A percentile compares a stretch with the other conserved stretches of the same genome.
Conservation (phyloP, 495 filamentous ascomycete genomes). For the Penicillium angulare region DNA sequence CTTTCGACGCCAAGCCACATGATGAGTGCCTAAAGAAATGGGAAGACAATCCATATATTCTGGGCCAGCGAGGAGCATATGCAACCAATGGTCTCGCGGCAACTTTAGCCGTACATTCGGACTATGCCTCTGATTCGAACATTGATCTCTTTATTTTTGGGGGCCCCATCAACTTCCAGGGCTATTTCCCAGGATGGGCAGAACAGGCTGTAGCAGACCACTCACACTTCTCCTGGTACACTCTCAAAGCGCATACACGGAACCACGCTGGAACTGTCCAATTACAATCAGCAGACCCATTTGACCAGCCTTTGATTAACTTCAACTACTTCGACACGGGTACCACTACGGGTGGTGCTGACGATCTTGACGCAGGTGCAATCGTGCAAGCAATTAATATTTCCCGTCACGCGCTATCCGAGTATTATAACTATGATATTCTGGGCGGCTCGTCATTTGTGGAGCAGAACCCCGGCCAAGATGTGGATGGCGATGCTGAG, state of each 20-base stretch:
- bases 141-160: conserved; percentile 51
- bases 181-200: conserved; percentile 31
- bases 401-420: too few species aligned
- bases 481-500: not conserved
- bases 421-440: too few species aligned
- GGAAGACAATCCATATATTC: conserved; percentile 28
- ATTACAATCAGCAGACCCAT: conserved; percentile 47
- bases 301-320: conserved; percentile 51
- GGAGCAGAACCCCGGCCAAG: not conserved
- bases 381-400: conserved; percentile 43
- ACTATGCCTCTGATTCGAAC: conserved; percentile 23
- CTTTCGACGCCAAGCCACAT: conserved; percentile 6
- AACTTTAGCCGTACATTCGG: conserved; percentile 46
- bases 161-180: conserved; percentile 46
- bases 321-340: conserved; percentile 53
- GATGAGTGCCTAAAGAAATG: conserved; percentile 24
- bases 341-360: conserved; percentile 11
- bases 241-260: conserved; percentile 52
- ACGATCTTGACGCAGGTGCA: conserved; percentile 40
- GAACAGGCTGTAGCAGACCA: conserved; percentile 15
- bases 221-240: conserved; percentile 40
- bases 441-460: too few species aligned
- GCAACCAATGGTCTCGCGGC: conserved; percentile 45
- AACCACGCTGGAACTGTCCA: conserved; percentile 49
- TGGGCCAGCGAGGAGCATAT: conserved; percentile 47